Percentiles rank a stretch among this genome's conserved stretches.
phyloP scores from a whole-genome alignment of 805 yeast species.

The Sporopachydermia lactativora region DNA sequence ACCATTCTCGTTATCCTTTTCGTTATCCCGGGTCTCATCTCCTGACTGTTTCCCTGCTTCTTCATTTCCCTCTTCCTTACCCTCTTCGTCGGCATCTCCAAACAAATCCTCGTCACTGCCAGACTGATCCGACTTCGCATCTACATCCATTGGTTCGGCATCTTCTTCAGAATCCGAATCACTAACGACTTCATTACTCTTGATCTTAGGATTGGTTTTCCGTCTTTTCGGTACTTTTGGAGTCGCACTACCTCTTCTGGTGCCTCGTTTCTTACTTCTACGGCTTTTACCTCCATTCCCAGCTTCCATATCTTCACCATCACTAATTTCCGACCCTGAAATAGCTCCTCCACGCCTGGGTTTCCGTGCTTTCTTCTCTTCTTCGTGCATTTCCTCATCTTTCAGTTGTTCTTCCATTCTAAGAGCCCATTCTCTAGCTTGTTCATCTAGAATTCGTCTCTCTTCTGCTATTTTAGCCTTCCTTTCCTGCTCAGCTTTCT shows the following conservation, averaged over 20 bases:
- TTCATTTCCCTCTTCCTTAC: constrained; percentile 15
- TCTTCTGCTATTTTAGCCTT: constrained; percentile 32
- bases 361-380: constrained; percentile 13
- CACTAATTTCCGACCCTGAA: constrained; percentile 2
- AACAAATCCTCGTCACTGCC: constrained; percentile 25
- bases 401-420: constrained; percentile 23
- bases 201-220: constrained; percentile 19
- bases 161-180: neutral
- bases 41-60: constrained; percentile 36
- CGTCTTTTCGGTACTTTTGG: constrained; percentile 17
- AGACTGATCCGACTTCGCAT: constrained; percentile 27
- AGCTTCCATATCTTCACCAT: constrained; percentile 12
- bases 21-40: constrained; percentile 15
- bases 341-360: constrained; percentile 5
- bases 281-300: constrained; percentile 18
- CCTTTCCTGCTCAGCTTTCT: constrained; percentile 34
- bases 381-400: constrained; percentile 22
- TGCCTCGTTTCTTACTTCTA: constrained; percentile 9
- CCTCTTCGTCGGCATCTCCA: constrained; percentile 14
- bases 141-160: neutral
- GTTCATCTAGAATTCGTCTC: constrained; percentile 36
- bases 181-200: constrained; percentile 1
- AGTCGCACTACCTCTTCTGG: constrained; percentile 14
- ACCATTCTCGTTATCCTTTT: constrained; percentile 5
- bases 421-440: constrained; percentile 38